These are phyloP conservation scores for Musa acuminata DNA, from an alignment of 176 grass and related monocot genomes.

Conservation along the genomic window DNA sequence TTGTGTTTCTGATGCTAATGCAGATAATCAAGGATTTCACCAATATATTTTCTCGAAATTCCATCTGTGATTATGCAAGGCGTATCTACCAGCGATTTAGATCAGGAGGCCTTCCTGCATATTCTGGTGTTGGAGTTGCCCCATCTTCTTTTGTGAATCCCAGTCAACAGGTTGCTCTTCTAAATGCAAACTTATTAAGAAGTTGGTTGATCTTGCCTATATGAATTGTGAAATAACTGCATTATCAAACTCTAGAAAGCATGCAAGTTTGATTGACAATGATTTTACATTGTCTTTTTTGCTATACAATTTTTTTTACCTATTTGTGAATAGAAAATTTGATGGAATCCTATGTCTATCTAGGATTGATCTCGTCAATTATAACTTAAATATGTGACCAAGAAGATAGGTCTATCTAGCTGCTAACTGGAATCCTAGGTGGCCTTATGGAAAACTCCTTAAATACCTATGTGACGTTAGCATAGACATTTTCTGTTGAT, in stretches of 20 bases:
- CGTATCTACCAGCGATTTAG: conserved; percentile 51
- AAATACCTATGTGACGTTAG: not conserved
- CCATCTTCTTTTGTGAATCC: conserved; percentile 55
- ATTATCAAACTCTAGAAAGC: not conserved
- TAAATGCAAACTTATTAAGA: not conserved
- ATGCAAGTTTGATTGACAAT: not conserved
- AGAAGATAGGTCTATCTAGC: not conserved
- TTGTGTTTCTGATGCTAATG: conserved; percentile 16
- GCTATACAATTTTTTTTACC: not conserved
- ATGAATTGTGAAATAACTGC: not conserved
- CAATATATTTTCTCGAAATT: conserved; percentile 22
- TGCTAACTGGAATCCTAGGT: not conserved
- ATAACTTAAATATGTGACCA: not conserved
- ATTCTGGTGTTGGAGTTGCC: conserved; percentile 58
- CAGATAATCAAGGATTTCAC: conserved; percentile 59
- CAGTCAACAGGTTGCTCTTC: conserved; percentile 53
- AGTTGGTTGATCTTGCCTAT: not conserved
- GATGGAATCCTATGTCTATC: too few species aligned
- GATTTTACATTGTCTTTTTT: not conserved
- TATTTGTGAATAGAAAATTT: not conserved
- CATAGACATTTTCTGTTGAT: not conserved
- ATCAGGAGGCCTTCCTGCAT: conserved; percentile 61
- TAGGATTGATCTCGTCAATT: not conserved
- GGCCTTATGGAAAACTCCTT: not conserved
- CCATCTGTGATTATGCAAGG: conserved; percentile 33